Conservation (phyloP, 345 rosid genomes). For the Lepidium africanum region DNA sequence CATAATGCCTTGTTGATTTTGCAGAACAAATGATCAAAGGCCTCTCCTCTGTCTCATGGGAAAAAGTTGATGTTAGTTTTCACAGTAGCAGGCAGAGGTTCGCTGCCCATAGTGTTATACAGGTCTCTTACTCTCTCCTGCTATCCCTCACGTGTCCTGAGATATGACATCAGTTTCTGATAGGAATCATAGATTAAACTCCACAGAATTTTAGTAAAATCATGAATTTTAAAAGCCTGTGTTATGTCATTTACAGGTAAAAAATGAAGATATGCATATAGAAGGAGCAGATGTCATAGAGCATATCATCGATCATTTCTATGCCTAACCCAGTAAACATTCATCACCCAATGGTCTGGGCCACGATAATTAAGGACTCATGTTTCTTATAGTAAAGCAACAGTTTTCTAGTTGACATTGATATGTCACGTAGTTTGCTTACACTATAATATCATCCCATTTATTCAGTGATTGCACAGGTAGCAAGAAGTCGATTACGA, state of each 20-base stretch:
- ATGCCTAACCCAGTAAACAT: slow-evolving; percentile 25
- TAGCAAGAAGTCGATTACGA: neutral
- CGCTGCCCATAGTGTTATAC: slow-evolving; percentile 96
- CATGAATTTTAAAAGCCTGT: neutral
- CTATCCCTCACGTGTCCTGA: neutral
- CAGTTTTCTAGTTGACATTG: neutral
- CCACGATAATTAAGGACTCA: neutral
- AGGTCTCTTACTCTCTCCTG: slow-evolving; percentile 43
- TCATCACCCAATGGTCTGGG: neutral
- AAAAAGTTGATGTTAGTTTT: slow-evolving; percentile 92
- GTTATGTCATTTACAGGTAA: slow-evolving; percentile 47
- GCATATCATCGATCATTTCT: slow-evolving; percentile 79
- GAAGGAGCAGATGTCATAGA: slow-evolving; percentile 92
- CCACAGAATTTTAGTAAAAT: neutral
- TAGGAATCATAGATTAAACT: neutral
- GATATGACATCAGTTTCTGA: neutral
- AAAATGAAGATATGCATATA: slow-evolving; percentile 55
- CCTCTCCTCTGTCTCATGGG: slow-evolving; percentile 86
- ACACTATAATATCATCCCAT: neutral
- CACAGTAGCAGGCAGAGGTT: slow-evolving; percentile 70
- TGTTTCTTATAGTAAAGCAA: slow-evolving; percentile 6
- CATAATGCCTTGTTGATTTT: neutral
- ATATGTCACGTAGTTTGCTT: neutral
- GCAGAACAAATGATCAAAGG: slow-evolving; percentile 80
- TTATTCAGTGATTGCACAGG: slow-evolving; percentile 8